Percentiles rank a stretch among this genome's conserved stretches.
Evolutionary conservation across 2,329 filamentous ascomycete genomes (phyloP).

Genomic region (Lasiodiplodia theobromae): DNA sequence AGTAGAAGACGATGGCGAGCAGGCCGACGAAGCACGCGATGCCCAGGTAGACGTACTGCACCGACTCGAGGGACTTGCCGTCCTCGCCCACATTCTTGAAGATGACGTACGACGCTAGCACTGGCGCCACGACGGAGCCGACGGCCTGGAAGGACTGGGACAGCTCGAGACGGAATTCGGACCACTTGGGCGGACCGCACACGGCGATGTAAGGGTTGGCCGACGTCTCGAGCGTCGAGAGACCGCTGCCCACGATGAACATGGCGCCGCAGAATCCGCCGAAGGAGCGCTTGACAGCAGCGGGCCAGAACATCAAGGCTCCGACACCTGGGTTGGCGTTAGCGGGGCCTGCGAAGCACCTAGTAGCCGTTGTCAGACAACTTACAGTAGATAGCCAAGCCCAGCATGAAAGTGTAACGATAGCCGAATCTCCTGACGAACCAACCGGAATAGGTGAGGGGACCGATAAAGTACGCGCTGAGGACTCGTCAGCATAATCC

Average conservation of each 20-base stretch:
- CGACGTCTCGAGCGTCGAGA: constrained; percentile 77
- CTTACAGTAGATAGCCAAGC: constrained; percentile 68
- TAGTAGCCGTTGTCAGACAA: background rate
- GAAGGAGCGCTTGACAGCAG: constrained; percentile 75
- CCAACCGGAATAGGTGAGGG: constrained; percentile 61
- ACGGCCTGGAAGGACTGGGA: constrained; percentile 81
- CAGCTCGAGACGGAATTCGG: constrained; percentile 78
- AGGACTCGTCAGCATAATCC: background rate
- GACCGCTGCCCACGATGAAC: constrained; percentile 76
- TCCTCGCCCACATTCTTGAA: constrained; percentile 69
- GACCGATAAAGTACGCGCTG: constrained; percentile 62
- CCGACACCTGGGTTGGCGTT: constrained; percentile 53
- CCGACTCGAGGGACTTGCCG: constrained; percentile 65
- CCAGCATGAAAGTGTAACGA: constrained; percentile 80
- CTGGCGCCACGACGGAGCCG: constrained; percentile 75
- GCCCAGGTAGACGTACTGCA: constrained; percentile 83
- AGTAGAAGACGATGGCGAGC: constrained; percentile 71
- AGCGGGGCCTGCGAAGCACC: background rate
- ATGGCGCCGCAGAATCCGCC: constrained; percentile 74
- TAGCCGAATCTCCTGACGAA: constrained; percentile 78
- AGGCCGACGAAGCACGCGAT: constrained; percentile 75
- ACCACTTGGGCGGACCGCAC: constrained; percentile 77
- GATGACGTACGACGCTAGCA: constrained; percentile 76
- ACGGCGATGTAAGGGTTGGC: constrained; percentile 78
- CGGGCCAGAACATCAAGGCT: constrained; percentile 86